phyloP scores from a whole-genome alignment of 495 filamentous ascomycete genomes.

The Daldinia childiae region DNA sequence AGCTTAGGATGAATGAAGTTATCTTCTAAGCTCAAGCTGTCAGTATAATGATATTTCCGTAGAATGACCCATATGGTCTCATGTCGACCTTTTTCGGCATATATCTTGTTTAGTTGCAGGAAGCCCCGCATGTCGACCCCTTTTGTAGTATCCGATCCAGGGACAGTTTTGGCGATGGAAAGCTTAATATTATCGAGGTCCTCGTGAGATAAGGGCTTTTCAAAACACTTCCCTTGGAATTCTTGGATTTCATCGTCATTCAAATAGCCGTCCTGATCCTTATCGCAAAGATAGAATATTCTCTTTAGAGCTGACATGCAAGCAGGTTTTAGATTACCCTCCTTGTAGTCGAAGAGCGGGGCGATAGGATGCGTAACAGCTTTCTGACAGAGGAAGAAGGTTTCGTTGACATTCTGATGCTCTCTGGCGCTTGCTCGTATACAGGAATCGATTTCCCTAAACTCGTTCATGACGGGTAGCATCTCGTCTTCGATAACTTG shows the following conservation, averaged over 20 bases:
- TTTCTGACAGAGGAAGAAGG: constrained; percentile 97
- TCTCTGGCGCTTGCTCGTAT: constrained; percentile 95
- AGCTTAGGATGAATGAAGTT: constrained; percentile 93
- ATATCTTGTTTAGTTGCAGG: constrained; percentile 89
- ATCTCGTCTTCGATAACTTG: constrained; percentile 96
- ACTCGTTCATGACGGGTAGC: constrained; percentile 97
- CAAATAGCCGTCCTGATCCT: constrained; percentile 93
- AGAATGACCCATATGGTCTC: constrained; percentile 98
- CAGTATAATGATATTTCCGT: constrained; percentile 95
- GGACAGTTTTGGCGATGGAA: constrained; percentile 73
- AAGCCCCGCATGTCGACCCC: constrained; percentile 87
- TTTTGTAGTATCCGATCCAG: constrained; percentile 69
- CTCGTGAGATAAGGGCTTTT: constrained; percentile 77
- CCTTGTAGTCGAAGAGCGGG: constrained; percentile 95
- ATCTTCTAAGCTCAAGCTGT: constrained; percentile 89
- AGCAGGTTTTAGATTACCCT: constrained; percentile 84
- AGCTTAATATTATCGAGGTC: constrained; percentile 90
- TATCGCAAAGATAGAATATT: constrained; percentile 95
- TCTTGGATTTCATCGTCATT: constrained; percentile 90
- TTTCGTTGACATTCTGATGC: constrained; percentile 94
- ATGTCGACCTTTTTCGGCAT: constrained; percentile 96
- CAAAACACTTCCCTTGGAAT: constrained; percentile 91
- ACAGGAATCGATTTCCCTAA: constrained; percentile 98
- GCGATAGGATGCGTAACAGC: constrained; percentile 98
- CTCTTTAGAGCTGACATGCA: constrained; percentile 85